Percentiles rank a stretch among this genome's conserved stretches.
Evolutionary conservation across 2,329 filamentous ascomycete species (phyloP).

Genomic region (Sarocladium brachiariae): DNA sequence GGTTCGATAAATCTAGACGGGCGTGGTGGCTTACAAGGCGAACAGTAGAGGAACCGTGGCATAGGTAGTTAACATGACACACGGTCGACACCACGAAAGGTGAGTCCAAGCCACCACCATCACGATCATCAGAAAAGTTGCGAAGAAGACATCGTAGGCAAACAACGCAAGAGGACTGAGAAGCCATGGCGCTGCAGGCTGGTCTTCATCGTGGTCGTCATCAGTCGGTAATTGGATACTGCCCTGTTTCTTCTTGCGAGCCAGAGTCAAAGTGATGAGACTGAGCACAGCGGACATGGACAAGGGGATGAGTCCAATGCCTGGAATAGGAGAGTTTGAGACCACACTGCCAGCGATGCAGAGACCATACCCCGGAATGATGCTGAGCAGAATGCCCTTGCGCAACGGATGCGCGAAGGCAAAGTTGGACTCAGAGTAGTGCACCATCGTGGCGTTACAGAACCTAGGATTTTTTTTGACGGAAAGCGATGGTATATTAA

Average conservation of each 20-base stretch:
- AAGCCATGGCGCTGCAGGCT: slow-evolving; percentile 16
- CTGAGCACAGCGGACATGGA: slow-evolving; percentile 26
- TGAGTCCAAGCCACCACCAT: slow-evolving; percentile 32
- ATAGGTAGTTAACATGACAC: slow-evolving; percentile 33
- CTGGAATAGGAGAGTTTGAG: slow-evolving; percentile 27
- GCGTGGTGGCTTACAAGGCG: slow-evolving; percentile 28
- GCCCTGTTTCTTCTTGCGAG: not conserved
- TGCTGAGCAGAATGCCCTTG: slow-evolving; percentile 26
- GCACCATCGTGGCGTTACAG: slow-evolving; percentile 3
- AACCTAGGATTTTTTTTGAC: too few species aligned
- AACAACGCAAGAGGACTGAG: slow-evolving; percentile 17
- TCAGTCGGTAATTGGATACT: slow-evolving; percentile 11
- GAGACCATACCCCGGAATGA: slow-evolving; percentile 33
- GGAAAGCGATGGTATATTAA: too few species aligned
- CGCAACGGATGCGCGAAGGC: slow-evolving; percentile 23
- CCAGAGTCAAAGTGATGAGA: slow-evolving; percentile 16
- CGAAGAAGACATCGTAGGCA: slow-evolving; percentile 27
- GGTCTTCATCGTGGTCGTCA: slow-evolving; percentile 10
- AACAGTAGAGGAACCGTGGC: slow-evolving; percentile 33
- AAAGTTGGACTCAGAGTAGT: slow-evolving; percentile 10
- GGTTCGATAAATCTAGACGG: too few species aligned
- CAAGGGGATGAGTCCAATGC: slow-evolving; percentile 32
- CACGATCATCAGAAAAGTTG: slow-evolving; percentile 29
- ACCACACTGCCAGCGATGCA: slow-evolving; percentile 31
- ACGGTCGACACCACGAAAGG: not conserved